phyloP scores from a whole-genome alignment of 192 early-diverging fungal genomes.

The Rhizophlyctis rosea region DNA sequence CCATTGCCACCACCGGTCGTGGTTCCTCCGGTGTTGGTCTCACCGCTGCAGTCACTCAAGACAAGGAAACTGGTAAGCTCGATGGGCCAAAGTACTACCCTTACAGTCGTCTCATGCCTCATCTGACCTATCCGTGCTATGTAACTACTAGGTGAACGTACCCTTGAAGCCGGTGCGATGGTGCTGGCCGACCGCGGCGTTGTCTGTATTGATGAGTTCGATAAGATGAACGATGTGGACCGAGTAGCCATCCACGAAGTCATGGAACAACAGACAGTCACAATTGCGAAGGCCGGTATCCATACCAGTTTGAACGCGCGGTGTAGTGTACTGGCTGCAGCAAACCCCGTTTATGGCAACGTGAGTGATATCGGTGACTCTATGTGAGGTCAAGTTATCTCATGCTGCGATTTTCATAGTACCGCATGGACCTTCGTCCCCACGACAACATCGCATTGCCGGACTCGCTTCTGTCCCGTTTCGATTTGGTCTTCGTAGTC shows the following conservation, averaged over 20 bases:
- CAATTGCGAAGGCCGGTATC: constrained; percentile 86
- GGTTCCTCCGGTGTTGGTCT: constrained; percentile 95
- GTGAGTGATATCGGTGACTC: constrained; percentile 72
- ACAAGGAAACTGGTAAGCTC: constrained; percentile 28
- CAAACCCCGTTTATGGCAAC: constrained; percentile 91
- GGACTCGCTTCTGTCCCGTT: constrained; percentile 88
- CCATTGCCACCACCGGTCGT: constrained; percentile 94
- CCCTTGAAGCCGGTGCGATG: constrained; percentile 95
- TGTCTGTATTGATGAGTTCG: constrained; percentile 99
- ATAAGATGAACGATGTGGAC: constrained; percentile 98
- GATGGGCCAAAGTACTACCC: too few relatives aligned
- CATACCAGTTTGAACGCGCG: constrained; percentile 95
- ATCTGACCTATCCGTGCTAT: too few relatives aligned
- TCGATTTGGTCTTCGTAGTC: constrained; percentile 88
- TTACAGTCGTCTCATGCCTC: too few relatives aligned
- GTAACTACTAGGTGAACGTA: constrained; percentile 95
- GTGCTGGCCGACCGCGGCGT: constrained; percentile 98
- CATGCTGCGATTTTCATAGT: not conserved
- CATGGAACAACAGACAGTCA: constrained; percentile 99
- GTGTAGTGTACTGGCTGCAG: constrained; percentile 91
- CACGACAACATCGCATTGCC: constrained; percentile 97
- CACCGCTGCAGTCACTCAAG: constrained; percentile 90
- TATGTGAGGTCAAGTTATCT: constrained; percentile 20
- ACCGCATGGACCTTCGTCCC: constrained; percentile 55
- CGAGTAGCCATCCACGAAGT: constrained; percentile 98